phyloP scores from a whole-genome alignment of 352 stramenopile species.

The Phytophthora quininea region DNA sequence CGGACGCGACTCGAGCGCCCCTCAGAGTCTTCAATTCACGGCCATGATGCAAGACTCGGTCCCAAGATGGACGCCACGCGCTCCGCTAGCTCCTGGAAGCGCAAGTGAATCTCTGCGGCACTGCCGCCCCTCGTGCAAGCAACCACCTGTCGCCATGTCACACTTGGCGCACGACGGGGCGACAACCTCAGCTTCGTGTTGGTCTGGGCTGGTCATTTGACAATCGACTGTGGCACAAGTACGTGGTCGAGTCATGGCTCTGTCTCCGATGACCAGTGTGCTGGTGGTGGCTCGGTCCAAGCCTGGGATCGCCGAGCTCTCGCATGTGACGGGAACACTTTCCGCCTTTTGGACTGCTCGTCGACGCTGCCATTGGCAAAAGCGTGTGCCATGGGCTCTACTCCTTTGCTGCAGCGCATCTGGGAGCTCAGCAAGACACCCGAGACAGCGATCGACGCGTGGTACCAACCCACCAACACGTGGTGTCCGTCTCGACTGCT shows the following conservation, averaged over 20 bases:
- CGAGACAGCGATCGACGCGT: constrained; percentile 11
- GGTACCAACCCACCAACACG: constrained; percentile 21
- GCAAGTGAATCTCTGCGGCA: neutral
- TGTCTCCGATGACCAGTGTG: constrained; percentile 22
- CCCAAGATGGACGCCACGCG: no score
- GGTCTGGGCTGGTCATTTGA: neutral
- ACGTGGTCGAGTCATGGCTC: constrained; percentile 10
- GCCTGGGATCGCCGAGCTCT: constrained; percentile 22
- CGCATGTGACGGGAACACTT: constrained; percentile 25
- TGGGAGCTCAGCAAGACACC: constrained; percentile 22
- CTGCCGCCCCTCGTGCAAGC: neutral
- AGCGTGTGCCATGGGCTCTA: constrained; percentile 21
- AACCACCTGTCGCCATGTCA: neutral
- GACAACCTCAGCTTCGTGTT: neutral
- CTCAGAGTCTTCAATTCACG: neutral
- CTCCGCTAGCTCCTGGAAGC: no score
- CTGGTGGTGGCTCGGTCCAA: constrained; percentile 22
- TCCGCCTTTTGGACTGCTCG: constrained; percentile 25
- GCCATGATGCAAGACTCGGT: neutral
- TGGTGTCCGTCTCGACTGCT: constrained; percentile 28
- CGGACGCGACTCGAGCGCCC: no score
- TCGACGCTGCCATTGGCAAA: constrained; percentile 26
- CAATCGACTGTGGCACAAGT: constrained; percentile 1
- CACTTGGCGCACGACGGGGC: neutral
- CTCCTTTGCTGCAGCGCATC: constrained; percentile 21